Evolutionary conservation across 768 basidiomycete genomes (phyloP).

Genomic region (Boletus reticuloceps): DNA sequence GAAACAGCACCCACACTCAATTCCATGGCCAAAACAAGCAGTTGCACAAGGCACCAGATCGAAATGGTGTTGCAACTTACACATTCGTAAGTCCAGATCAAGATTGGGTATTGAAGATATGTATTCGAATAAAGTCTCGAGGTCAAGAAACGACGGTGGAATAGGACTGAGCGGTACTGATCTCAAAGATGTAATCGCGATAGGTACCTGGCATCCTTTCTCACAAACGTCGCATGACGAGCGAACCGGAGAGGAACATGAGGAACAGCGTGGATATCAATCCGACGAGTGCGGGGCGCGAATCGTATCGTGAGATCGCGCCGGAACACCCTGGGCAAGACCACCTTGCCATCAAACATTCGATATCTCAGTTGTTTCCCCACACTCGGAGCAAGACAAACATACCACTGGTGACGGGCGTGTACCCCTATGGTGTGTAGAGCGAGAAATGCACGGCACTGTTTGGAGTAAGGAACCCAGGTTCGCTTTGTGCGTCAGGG

Average conservation of each 20-base stretch:
- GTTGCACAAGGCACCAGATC: background rate
- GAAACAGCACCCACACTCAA: too few species aligned
- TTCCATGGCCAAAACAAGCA: background rate
- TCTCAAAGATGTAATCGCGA: background rate
- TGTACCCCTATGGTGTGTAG: constrained; percentile 53
- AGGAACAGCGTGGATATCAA: constrained; percentile 19
- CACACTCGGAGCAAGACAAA: background rate
- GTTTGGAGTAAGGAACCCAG: constrained; percentile 53
- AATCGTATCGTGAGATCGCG: constrained; percentile 13
- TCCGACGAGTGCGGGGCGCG: constrained; percentile 13
- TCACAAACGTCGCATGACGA: constrained; percentile 7
- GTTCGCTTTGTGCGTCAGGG: constrained; percentile 40
- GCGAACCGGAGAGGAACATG: constrained; percentile 15
- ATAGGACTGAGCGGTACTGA: too few species aligned
- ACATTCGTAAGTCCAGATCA: background rate
- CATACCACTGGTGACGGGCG: constrained; percentile 41
- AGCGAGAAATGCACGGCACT: constrained; percentile 52
- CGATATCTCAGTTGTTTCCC: background rate
- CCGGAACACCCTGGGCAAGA: constrained; percentile 21
- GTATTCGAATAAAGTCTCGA: background rate
- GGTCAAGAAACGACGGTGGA: background rate
- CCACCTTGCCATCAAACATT: constrained; percentile 8
- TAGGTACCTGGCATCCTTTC: too few species aligned
- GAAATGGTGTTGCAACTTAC: too few species aligned
- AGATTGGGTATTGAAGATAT: background rate